Percentiles rank a stretch among this genome's conserved stretches.
phyloP scores from a whole-genome alignment of 208 protist genomes.

The Wallacemonas rigidus region DNA sequence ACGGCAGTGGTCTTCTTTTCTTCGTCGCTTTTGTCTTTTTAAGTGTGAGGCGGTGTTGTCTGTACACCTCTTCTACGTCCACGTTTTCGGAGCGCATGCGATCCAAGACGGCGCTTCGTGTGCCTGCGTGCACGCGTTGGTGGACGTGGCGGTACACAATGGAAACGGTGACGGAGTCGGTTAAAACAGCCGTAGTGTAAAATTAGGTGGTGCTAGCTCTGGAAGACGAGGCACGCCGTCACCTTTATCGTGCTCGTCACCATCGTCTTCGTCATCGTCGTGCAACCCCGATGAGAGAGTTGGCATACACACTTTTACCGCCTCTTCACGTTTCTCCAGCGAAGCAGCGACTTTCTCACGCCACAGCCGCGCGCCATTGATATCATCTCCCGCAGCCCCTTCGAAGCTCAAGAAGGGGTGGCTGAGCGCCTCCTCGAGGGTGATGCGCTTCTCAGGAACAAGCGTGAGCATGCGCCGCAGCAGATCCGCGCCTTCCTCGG shows the following conservation, averaged over 20 bases:
- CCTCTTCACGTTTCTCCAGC: constrained; percentile 19
- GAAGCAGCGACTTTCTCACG: constrained; percentile 39
- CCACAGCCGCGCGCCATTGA: constrained; percentile 44
- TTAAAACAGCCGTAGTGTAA: constrained; percentile 16
- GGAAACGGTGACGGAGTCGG: background rate
- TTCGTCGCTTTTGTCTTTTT: too few relatives aligned
- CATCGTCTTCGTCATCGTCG: constrained; percentile 23
- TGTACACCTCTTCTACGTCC: too few relatives aligned
- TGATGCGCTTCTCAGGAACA: constrained; percentile 58
- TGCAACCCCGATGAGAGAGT: constrained; percentile 12
- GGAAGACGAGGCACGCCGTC: constrained; percentile 17
- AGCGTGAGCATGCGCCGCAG: constrained; percentile 68
- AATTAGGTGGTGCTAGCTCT: constrained; percentile 21
- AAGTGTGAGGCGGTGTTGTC: too few relatives aligned
- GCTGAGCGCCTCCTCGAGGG: constrained; percentile 46
- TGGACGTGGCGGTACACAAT: too few relatives aligned
- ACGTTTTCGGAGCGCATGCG: too few relatives aligned
- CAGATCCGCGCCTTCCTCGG: constrained; percentile 63
- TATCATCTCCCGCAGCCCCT: constrained; percentile 29
- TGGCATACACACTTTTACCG: constrained; percentile 29
- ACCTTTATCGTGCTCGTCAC: constrained; percentile 26
- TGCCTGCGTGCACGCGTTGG: too few relatives aligned
- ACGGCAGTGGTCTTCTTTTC: too few relatives aligned
- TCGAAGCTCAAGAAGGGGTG: constrained; percentile 64
- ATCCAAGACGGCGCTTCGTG: too few relatives aligned